Evolutionary conservation across 495 filamentous ascomycete genomes (phyloP), one percentile per base, ranked within the genome.

Genomic region (Talaromyces borbonicus): DNA sequence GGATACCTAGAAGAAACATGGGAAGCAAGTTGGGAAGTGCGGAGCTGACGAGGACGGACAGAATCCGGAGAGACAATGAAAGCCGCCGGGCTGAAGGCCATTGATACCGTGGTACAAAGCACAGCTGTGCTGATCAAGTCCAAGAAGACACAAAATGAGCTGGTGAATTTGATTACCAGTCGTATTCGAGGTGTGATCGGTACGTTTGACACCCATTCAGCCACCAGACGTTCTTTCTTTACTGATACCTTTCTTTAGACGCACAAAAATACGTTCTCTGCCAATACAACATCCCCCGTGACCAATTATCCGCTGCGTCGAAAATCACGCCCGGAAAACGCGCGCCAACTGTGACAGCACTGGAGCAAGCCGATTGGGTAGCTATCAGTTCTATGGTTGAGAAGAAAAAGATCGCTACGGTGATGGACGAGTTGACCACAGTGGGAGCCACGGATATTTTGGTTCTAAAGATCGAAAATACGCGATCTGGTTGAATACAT

Each of bases 31-130:
- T 3, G 6, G n/a, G 16, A 20, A 16, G 16, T 12, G 18, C 19
- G 7, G 27, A 7, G 37, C 37, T 46, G 8, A 25, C 12, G 19
- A 22, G 5, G n/a, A 14, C 3, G 4, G 24, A 4, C 49, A 95
- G 92, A 98, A 77, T 98, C 92, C 29, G 92, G 92, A 39, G 90
- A 96, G 58, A 98, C 92, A 8, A 98, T 98, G 92, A 87, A 83
- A 56, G 92, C 89, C 2, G 90, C 90, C 26, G 93, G 93, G n/a
- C 74, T 98, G 33, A 93, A 92, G 63, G 79, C 93, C 49, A 95
- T 98, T 57, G 89, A 88, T 50, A 98, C 92, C 2, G 88, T 98
- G 14, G 72, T 95, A 22, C 79, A 84, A 43, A 87, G 83, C 46
- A 87, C 80, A 3, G 89, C 92, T 19, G 77, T 95, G 20, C 76